Evolutionary conservation across 2,329 filamentous ascomycete species (phyloP), one percentile per base, ranked within the genome.

Genomic region (Aureobasidium lini): DNA sequence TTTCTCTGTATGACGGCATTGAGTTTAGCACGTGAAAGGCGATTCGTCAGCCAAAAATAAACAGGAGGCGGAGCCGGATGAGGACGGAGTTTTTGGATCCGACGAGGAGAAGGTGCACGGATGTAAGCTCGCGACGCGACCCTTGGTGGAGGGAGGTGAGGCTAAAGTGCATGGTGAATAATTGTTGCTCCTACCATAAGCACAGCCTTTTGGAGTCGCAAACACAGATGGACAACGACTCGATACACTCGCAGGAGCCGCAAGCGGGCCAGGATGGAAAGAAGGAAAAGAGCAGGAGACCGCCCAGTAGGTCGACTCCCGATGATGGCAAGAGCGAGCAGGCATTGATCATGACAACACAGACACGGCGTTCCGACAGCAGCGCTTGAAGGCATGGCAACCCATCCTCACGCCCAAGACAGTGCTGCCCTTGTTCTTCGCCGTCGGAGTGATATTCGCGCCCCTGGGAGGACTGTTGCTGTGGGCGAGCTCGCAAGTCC

Each of bases 331-430:
- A 32, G 59, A 47, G 36, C 31, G 6, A 16, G 53, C 60, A 32
- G 32, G 34, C 32, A 59, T 37, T 62, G 61, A 64, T 65, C 65
- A 66, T 64, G 52, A 57, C 59, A 57, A 57, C 59, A 65, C 70
- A 95, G 90, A 97, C 77, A 97, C 93, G 61, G 94, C 94, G 10
- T 99, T 97, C 73, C 84, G 94, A 68, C 94, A 99, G 73, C 94
- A 99, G 76, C 86, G 94, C 71, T 77, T 99, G 74, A 96, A 97
- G 77, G 94, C 94, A 78, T 99, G 94, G 94, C 94, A 99, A 77
- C 93, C 93, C 39, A 96, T 97, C 70, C 80, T 96, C 54, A 97
- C 93, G 3, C 93, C 93, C 2, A 96, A 96, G 77, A 96, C 91
- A 47, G 90, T 95, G 37, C 79, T 95, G 36, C 91, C 91, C 62